A percentile compares a stretch with the other conserved stretches of the same genome.
Evolutionary conservation across 768 basidiomycete genomes (phyloP).

Genomic region (Suillus lakei): DNA sequence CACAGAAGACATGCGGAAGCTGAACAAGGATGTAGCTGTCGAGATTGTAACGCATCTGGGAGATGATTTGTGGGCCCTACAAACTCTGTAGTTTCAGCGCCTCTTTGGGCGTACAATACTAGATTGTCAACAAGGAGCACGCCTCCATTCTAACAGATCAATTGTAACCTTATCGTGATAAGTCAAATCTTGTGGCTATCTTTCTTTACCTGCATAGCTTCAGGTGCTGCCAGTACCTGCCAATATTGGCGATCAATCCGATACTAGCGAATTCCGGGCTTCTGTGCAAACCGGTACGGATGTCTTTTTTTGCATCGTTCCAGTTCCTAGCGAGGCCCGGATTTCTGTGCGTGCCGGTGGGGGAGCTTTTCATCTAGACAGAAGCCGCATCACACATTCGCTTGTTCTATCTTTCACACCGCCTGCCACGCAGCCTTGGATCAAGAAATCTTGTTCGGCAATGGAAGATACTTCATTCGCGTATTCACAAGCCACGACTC

Average conservation of each 20-base stretch:
- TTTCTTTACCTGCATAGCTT: too few relatives aligned
- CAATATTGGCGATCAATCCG: too few relatives aligned
- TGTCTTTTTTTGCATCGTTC: background rate
- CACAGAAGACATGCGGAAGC: constrained; percentile 86
- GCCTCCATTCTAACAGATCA: background rate
- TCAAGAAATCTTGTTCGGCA: constrained; percentile 10
- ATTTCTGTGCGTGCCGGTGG: background rate
- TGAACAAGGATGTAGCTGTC: constrained; percentile 91
- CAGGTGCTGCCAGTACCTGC: background rate
- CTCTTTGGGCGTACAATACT: background rate
- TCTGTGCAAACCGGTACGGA: background rate
- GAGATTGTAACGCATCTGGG: constrained; percentile 88
- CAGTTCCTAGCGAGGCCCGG: background rate
- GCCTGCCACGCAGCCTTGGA: background rate
- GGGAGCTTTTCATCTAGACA: background rate
- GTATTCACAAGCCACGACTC: constrained; percentile 56
- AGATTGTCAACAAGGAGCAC: background rate
- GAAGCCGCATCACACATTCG: background rate
- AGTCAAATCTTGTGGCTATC: background rate
- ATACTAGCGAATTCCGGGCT: background rate
- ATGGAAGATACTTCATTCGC: constrained; percentile 34
- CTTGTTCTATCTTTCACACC: background rate
- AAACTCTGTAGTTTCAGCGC: constrained; percentile 54
- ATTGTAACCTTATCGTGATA: background rate
- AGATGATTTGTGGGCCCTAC: constrained; percentile 83